Evolutionary conservation across 345 rosid species (phyloP), one percentile per base, ranked within the genome.

Genomic region (Salix suchowensis): DNA sequence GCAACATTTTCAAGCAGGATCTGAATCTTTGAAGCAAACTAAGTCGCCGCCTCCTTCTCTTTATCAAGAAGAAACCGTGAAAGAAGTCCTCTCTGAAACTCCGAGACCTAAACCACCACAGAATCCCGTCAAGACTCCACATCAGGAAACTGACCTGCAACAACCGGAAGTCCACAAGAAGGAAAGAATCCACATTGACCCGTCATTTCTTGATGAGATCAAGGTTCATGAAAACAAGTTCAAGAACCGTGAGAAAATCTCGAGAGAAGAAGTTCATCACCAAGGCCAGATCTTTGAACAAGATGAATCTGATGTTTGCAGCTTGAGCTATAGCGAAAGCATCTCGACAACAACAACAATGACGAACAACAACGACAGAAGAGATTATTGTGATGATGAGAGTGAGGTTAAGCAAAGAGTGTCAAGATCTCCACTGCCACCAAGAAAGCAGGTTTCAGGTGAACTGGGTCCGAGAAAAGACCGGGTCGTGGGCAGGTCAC

Each of bases 81-180:
- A 94, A 78, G 94, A 94, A 85, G 92, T 94, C 4, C 85, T 92
- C 75, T 87, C 98, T 4, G 96, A 90, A 76, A 89, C 88, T 21
- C 85, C 90, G 7, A 80, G 76, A 5, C 58, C 72, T 54, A 79
- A 76, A 48, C 85, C 75, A 23, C 37, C 55, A 14, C 64, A 79
- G 28, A 54, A 14, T 23, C 68, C 52, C 40, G 50, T 21, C 42
- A 72, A 39, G 28, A 72, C 26, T 24, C 32, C 36, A 7, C 18
- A 3, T 4, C 67, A 24, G 11, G 40, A 67, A 46, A 48, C 46
- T 18, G 62, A 14, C 32, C 70, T 8, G 6, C 71, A 37, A 12
- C 21, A 46, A 37, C 65, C 65, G 37, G 70, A 60, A 69, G 72
- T 71, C 23, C 73, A 80, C 70, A 6, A 30, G 44, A 73, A 40